Percentiles rank a stretch among this genome's conserved stretches.
phyloP scores from a whole-genome alignment of 495 filamentous ascomycete genomes.

The Friedmanniomyces simplex region DNA sequence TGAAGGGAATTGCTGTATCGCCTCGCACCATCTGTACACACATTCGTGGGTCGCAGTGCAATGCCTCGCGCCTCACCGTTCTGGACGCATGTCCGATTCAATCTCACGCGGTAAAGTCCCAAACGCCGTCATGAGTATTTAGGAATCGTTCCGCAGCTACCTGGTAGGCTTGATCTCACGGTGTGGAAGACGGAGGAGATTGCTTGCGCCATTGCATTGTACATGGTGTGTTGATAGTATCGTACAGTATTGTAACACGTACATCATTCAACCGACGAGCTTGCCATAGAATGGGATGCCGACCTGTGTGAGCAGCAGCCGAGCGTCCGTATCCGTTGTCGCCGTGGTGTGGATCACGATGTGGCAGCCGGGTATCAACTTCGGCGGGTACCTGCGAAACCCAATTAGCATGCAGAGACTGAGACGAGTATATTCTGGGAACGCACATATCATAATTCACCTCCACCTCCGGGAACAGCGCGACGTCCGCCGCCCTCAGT shows the following conservation, averaged over 20 bases:
- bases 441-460: slow-evolving; percentile 83
- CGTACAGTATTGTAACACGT: background rate
- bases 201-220: background rate
- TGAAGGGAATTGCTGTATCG: too few species aligned
- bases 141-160: too few species aligned
- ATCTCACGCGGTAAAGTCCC: too few species aligned
- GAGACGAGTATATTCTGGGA: background rate
- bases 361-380: slow-evolving; percentile 88
- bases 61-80: too few species aligned
- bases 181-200: too few species aligned
- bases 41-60: too few species aligned
- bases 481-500: slow-evolving; percentile 57
- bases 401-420: background rate
- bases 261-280: slow-evolving; percentile 36
- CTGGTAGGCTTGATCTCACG: too few species aligned
- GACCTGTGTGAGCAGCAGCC: slow-evolving; percentile 67
- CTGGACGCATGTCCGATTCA: too few species aligned
- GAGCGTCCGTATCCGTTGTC: slow-evolving; percentile 81
- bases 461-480: slow-evolving; percentile 85
- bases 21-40: too few species aligned
- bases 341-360: slow-evolving; percentile 82
- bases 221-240: background rate
- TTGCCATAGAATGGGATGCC: slow-evolving; percentile 81
- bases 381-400: slow-evolving; percentile 58
- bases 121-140: too few species aligned